These are phyloP conservation scores for Fusarium hostae DNA, from an alignment of 2,329 filamentous ascomycete genomes.

Conservation along the genomic window DNA sequence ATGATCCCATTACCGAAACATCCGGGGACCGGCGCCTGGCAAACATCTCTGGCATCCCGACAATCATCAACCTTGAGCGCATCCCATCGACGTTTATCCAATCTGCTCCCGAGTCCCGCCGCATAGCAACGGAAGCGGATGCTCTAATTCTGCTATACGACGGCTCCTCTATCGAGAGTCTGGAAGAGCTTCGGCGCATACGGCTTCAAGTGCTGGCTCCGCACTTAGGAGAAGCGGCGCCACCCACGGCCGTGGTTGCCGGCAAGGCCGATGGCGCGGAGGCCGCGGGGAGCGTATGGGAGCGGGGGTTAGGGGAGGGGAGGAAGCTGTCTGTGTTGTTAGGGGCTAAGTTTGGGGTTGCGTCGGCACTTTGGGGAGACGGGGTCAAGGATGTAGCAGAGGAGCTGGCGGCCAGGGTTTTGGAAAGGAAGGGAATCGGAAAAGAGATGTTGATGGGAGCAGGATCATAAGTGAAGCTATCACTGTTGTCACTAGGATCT, in stretches of 20 bases:
- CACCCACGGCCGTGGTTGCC: slow-evolving; percentile 25
- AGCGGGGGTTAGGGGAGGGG: slow-evolving; percentile 18
- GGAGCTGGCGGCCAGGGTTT: slow-evolving; percentile 28
- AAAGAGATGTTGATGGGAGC: slow-evolving; percentile 7
- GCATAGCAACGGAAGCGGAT: slow-evolving; percentile 24
- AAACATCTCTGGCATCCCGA: slow-evolving; percentile 19
- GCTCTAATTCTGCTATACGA: slow-evolving; percentile 34
- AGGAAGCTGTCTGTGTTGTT: slow-evolving; percentile 25
- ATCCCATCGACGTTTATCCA: slow-evolving; percentile 29
- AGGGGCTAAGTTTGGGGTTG: slow-evolving; percentile 29
- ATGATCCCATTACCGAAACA: slow-evolving; percentile 32
- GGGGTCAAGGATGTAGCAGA: slow-evolving; percentile 36
- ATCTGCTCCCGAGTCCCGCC: slow-evolving; percentile 4
- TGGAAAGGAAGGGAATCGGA: slow-evolving; percentile 20
- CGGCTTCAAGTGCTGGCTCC: slow-evolving; percentile 18
- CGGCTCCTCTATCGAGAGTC: slow-evolving; percentile 6
- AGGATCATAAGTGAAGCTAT: not conserved
- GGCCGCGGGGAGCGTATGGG: slow-evolving; percentile 25
- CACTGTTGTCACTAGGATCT: not conserved
- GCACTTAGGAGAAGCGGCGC: slow-evolving; percentile 11
- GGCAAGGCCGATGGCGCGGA: slow-evolving; percentile 30
- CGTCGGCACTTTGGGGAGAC: slow-evolving; percentile 34
- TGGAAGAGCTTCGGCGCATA: slow-evolving; percentile 26
- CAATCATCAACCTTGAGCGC: slow-evolving; percentile 27
- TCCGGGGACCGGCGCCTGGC: slow-evolving; percentile 25